These are phyloP conservation scores for Cladorrhinum samala DNA, from an alignment of 495 filamentous ascomycete species.

Conservation along the genomic window DNA sequence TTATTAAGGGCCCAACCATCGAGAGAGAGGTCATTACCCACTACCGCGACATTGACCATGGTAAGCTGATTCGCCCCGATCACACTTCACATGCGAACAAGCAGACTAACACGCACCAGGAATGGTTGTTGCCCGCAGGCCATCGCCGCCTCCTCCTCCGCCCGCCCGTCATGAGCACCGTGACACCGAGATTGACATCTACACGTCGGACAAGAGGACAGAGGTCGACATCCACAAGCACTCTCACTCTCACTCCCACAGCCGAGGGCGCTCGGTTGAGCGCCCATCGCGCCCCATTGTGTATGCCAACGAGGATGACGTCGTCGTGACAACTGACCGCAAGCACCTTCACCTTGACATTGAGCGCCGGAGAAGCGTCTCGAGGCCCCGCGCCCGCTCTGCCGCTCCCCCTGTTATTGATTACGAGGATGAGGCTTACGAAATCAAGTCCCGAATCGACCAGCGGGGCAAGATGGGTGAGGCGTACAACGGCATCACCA, in stretches of 20 bases:
- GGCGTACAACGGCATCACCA: slow-evolving; percentile 60
- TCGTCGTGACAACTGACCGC: slow-evolving; percentile 45
- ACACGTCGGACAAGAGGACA: slow-evolving; percentile 38
- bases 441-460: slow-evolving; percentile 55
- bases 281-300: slow-evolving; percentile 21
- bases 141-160: slow-evolving; percentile 41
- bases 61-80: slow-evolving; percentile 45
- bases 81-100: background rate
- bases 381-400: slow-evolving; percentile 39
- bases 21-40: slow-evolving; percentile 79
- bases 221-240: slow-evolving; percentile 45
- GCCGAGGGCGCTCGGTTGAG: slow-evolving; percentile 30
- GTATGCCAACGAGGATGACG: slow-evolving; percentile 34
- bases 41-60: slow-evolving; percentile 84
- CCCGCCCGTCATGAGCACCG: slow-evolving; percentile 27
- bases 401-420: slow-evolving; percentile 36
- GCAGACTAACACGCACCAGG: slow-evolving; percentile 30
- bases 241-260: slow-evolving; percentile 21
- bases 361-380: slow-evolving; percentile 32
- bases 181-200: slow-evolving; percentile 51
- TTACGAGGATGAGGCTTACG: slow-evolving; percentile 57
- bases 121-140: slow-evolving; percentile 37
- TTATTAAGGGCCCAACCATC: slow-evolving; percentile 63
- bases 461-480: slow-evolving; percentile 59
- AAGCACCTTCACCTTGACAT: slow-evolving; percentile 54